These are phyloP conservation scores for Aspergillus tanneri DNA, from an alignment of 2,329 filamentous ascomycete species.

Conservation along the genomic window DNA sequence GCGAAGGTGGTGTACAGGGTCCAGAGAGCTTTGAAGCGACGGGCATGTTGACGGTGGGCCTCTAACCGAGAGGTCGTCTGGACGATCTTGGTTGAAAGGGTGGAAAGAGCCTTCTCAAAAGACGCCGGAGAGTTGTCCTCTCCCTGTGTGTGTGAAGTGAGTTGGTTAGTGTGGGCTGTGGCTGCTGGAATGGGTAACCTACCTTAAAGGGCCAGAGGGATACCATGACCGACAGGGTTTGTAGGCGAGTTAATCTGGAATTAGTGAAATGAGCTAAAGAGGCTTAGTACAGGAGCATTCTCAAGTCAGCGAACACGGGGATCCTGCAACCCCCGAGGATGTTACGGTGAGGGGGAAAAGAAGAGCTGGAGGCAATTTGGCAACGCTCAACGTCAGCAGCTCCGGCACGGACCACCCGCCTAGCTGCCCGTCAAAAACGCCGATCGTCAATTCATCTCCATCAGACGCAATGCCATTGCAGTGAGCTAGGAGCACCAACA, in stretches of 20 bases:
- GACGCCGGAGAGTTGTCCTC: conserved; percentile 79
- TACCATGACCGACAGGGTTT: conserved; percentile 58
- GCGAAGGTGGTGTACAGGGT: conserved; percentile 88
- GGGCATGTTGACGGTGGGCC: conserved; percentile 65
- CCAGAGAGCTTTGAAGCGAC: conserved; percentile 79
- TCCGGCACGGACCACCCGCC: not conserved
- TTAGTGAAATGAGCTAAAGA: not conserved
- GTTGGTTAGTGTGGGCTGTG: not conserved
- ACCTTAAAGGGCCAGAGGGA: conserved; percentile 85
- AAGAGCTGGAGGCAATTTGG: not conserved
- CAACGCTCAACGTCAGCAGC: not conserved
- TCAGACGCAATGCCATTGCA: too few relatives aligned
- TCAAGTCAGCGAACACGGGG: not conserved
- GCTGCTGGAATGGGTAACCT: conserved; percentile 27
- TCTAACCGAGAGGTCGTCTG: conserved; percentile 73
- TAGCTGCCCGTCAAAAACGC: too few relatives aligned
- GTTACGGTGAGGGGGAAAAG: not conserved
- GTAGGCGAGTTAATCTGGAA: not conserved
- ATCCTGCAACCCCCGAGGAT: not conserved
- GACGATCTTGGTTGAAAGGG: conserved; percentile 78
- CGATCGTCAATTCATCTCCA: too few relatives aligned
- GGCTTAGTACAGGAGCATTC: not conserved
- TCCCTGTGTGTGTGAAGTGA: conserved; percentile 52
- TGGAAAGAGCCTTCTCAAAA: conserved; percentile 87
- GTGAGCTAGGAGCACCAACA: too few relatives aligned